phyloP scores from a whole-genome alignment of 2,329 filamentous ascomycete genomes.

The Phialophora macrospora region DNA sequence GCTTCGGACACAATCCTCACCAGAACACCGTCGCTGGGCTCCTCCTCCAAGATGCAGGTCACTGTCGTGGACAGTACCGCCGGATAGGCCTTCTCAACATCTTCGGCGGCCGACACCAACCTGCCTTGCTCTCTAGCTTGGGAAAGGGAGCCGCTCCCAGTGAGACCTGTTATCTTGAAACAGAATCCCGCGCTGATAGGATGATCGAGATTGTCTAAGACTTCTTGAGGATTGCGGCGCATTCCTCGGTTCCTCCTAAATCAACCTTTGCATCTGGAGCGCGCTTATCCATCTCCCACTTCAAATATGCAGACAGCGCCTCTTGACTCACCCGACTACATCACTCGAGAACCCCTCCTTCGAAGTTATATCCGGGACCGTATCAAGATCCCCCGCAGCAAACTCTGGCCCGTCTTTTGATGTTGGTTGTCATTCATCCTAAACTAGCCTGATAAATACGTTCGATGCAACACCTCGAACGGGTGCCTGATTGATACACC shows the following conservation, averaged over 20 bases:
- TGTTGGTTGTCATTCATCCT: no score
- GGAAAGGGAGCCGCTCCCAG: not conserved
- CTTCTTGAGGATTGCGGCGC: not conserved
- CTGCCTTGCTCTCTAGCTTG: not conserved
- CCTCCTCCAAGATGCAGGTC: not conserved
- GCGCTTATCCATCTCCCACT: not conserved
- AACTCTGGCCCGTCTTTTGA: no score
- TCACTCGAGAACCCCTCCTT: not conserved
- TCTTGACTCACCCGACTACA: not conserved
- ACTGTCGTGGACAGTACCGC: not conserved
- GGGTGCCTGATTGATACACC: no score
- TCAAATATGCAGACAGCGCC: not conserved
- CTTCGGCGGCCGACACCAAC: not conserved
- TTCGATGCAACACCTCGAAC: no score
- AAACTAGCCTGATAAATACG: no score
- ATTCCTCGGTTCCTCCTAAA: not conserved
- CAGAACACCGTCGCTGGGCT: conserved; percentile 4
- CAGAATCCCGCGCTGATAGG: conserved; percentile 4
- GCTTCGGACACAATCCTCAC: not conserved
- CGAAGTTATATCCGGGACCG: not conserved
- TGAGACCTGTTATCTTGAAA: not conserved
- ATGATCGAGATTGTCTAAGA: conserved; percentile 1
- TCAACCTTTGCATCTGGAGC: not conserved
- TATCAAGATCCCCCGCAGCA: not conserved
- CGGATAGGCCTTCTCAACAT: conserved; percentile 2